These are phyloP conservation scores for Neocatenulostroma microsporum DNA, from an alignment of 2,329 filamentous ascomycete genomes.

Conservation along the genomic window DNA sequence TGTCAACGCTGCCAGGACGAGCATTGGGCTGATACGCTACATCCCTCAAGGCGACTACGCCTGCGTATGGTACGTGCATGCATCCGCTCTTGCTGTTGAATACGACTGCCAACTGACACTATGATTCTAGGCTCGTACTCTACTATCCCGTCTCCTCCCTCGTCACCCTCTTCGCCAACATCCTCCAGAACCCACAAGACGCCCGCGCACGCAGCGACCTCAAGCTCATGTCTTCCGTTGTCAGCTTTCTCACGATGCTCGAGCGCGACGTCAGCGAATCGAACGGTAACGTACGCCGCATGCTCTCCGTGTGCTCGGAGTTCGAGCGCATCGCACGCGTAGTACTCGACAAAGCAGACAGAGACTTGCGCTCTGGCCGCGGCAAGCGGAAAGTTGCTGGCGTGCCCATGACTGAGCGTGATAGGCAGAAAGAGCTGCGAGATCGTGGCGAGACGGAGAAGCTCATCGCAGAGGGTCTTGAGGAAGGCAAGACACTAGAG, in stretches of 20 bases:
- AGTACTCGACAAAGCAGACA: constrained; percentile 85
- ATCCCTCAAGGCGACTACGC: constrained; percentile 91
- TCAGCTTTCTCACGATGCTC: constrained; percentile 82
- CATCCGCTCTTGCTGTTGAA: no score
- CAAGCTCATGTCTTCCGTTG: constrained; percentile 84
- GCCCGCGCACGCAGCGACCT: constrained; percentile 80
- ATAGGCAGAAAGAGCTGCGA: constrained; percentile 28
- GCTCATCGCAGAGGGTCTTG: constrained; percentile 18
- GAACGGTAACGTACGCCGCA: constrained; percentile 83
- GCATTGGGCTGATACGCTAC: constrained; percentile 90
- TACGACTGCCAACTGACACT: no score
- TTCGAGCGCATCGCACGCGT: constrained; percentile 90
- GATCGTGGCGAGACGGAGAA: constrained; percentile 19
- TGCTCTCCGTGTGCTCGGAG: constrained; percentile 90
- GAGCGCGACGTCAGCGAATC: constrained; percentile 55
- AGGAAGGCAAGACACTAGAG: constrained; percentile 28
- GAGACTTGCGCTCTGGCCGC: constrained; percentile 62
- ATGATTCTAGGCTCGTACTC: constrained; percentile 73
- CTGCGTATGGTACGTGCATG: constrained; percentile 80
- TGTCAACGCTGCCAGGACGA: constrained; percentile 87
- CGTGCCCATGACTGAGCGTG: constrained; percentile 44
- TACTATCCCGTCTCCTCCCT: constrained; percentile 96
- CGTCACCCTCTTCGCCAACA: constrained; percentile 92
- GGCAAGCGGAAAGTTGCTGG: constrained; percentile 65
- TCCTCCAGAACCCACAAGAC: constrained; percentile 90